Conservation (phyloP, 805 yeast genomes). For the Starmerella bacillaris region DNA sequence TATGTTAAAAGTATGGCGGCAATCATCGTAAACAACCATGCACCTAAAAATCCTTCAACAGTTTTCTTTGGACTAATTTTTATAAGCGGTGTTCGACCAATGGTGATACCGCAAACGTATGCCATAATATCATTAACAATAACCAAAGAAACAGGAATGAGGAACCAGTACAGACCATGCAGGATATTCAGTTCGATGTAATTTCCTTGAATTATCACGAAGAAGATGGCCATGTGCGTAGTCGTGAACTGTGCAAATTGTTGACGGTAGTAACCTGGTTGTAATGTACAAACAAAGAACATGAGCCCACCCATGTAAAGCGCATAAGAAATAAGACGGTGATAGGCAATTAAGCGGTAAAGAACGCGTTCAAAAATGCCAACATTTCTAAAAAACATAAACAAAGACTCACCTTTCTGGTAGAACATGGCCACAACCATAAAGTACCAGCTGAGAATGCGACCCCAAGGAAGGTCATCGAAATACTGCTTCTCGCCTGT, state of each 20-base stretch:
- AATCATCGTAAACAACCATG: slow-evolving; percentile 82
- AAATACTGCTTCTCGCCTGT: slow-evolving; percentile 74
- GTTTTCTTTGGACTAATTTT: slow-evolving; percentile 94
- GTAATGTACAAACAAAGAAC: slow-evolving; percentile 71
- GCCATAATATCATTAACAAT: slow-evolving; percentile 93
- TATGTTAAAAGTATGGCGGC: slow-evolving; percentile 52
- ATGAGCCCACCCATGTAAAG: slow-evolving; percentile 76
- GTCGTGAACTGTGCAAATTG: slow-evolving; percentile 88
- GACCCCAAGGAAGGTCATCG: slow-evolving; percentile 64
- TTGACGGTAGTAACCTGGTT: slow-evolving; percentile 74
- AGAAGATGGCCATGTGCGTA: slow-evolving; percentile 79
- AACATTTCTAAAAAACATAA: slow-evolving; percentile 42
- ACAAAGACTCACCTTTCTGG: slow-evolving; percentile 69
- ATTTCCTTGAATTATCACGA: slow-evolving; percentile 89
- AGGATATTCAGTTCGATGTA: slow-evolving; percentile 76
- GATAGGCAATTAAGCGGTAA: slow-evolving; percentile 51
- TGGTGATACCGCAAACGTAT: slow-evolving; percentile 88
- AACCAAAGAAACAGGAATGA: slow-evolving; percentile 79
- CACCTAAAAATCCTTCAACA: slow-evolving; percentile 92
- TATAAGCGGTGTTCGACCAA: slow-evolving; percentile 82
- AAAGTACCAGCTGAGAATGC: slow-evolving; percentile 83
- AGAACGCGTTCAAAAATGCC: slow-evolving; percentile 37
- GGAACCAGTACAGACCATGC: slow-evolving; percentile 85
- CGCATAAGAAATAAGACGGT: slow-evolving; percentile 66
- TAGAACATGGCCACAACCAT: slow-evolving; percentile 73